Percentiles rank a stretch among this genome's conserved stretches.
phyloP scores from a whole-genome alignment of 1,284 basidiomycete species.

The Puccinia hordei region DNA sequence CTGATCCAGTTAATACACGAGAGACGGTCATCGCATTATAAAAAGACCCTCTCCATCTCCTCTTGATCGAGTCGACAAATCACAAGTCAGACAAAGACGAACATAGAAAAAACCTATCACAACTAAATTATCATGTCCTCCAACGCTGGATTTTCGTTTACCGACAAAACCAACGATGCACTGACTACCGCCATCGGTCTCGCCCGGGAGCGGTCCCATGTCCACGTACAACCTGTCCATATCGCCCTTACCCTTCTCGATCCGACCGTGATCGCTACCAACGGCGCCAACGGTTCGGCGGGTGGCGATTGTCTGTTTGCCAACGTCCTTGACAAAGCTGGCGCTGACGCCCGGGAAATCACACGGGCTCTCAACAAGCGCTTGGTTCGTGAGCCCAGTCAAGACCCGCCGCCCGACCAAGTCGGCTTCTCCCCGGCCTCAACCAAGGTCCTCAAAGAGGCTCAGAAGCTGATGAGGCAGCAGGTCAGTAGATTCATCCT shows the following conservation, averaged over 20 bases:
- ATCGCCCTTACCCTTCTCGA: slow-evolving; percentile 60
- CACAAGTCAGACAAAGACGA: not conserved
- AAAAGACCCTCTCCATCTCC: too few species aligned
- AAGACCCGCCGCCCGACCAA: slow-evolving; percentile 81
- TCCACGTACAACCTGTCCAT: slow-evolving; percentile 60
- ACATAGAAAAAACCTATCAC: not conserved
- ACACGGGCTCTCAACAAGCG: slow-evolving; percentile 58
- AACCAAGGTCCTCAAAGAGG: slow-evolving; percentile 74
- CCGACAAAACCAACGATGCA: slow-evolving; percentile 50
- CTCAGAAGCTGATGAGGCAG: slow-evolving; percentile 76
- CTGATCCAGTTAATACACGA: too few species aligned
- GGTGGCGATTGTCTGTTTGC: slow-evolving; percentile 53
- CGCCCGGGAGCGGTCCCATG: slow-evolving; percentile 50
- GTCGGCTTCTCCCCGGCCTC: slow-evolving; percentile 68
- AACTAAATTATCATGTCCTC: not conserved
- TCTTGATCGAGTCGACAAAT: too few species aligned
- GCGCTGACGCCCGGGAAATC: slow-evolving; percentile 59
- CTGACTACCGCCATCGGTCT: slow-evolving; percentile 46
- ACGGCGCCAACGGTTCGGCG: slow-evolving; percentile 26
- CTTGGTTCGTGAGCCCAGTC: slow-evolving; percentile 69
- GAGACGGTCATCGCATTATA: too few species aligned
- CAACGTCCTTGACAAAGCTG: slow-evolving; percentile 58
- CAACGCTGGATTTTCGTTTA: slow-evolving; percentile 43
- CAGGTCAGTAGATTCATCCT: slow-evolving; percentile 62
- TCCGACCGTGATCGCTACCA: slow-evolving; percentile 49